phyloP scores from a whole-genome alignment of 176 grass and related monocot species.

The Aegilops longissima region DNA sequence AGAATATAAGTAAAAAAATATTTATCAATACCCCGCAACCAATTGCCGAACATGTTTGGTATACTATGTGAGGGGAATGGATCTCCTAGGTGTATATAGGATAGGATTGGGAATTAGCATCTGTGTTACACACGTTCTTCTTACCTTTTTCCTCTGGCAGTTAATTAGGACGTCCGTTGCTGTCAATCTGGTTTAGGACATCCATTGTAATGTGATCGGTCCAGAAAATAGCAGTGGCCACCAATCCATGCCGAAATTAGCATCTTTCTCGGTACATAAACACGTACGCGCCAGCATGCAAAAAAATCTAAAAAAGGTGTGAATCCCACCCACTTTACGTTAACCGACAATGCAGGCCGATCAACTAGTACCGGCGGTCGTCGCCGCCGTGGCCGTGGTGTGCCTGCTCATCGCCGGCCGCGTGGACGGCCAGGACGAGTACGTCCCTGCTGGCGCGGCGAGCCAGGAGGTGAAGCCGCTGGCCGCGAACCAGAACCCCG shows the following conservation, averaged over 20 bases:
- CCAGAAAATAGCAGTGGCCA: background rate
- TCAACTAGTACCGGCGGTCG: background rate
- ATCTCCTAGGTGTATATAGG: too few species aligned
- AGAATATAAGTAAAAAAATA: too few species aligned
- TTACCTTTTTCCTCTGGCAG: too few species aligned
- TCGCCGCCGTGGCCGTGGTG: constrained; percentile 18
- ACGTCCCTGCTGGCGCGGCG: background rate
- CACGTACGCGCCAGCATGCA: background rate
- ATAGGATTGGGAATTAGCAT: too few species aligned
- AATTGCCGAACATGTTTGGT: too few species aligned
- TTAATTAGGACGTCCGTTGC: background rate
- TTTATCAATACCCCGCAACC: too few species aligned
- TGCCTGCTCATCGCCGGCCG: constrained; percentile 13
- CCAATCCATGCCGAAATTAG: background rate
- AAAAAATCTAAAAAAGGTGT: background rate
- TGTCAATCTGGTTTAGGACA: background rate
- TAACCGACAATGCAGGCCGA: background rate
- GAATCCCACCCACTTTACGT: background rate
- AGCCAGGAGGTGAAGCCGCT: background rate
- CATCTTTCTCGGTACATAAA: background rate
- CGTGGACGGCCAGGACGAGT: background rate
- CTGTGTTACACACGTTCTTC: too few species aligned
- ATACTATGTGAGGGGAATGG: too few species aligned
- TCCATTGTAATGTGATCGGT: background rate
- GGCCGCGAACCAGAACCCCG: background rate